phyloP scores from a whole-genome alignment of 306 rosid species.

The Carpinus fangiana region DNA sequence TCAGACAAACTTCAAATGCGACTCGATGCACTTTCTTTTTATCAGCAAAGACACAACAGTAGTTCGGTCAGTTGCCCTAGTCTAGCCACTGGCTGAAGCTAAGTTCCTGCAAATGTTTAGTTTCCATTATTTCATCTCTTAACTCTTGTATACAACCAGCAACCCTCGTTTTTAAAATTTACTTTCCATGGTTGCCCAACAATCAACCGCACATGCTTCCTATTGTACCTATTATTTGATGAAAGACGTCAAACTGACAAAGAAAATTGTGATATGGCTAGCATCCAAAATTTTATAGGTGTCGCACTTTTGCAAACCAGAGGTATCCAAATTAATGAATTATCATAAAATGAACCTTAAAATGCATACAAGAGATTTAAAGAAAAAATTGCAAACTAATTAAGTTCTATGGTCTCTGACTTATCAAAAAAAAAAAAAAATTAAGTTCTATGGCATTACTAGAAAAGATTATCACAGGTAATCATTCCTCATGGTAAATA shows the following conservation, averaged over 20 bases:
- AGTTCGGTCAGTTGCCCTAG: neutral
- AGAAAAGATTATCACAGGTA: neutral
- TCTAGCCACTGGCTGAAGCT: neutral
- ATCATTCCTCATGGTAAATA: neutral
- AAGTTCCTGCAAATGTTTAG: neutral
- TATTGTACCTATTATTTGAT: neutral
- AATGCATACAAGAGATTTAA: neutral
- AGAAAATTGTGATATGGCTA: neutral
- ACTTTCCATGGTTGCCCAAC: neutral
- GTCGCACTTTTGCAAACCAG: neutral
- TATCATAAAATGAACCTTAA: neutral
- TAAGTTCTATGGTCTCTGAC: neutral
- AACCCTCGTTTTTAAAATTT: neutral
- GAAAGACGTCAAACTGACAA: neutral
- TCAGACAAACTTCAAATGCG: slow-evolving; percentile 4
- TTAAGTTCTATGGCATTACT: neutral
- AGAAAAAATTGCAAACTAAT: slow-evolving; percentile 1
- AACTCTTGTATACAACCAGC: neutral
- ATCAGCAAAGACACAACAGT: neutral
- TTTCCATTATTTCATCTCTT: neutral
- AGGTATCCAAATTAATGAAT: slow-evolving; percentile 4
- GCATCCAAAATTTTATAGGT: neutral
- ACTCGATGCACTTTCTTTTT: neutral
- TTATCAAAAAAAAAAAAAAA: too few relatives aligned
- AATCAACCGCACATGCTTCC: neutral